Percentiles rank a stretch among this genome's conserved stretches.
Evolutionary conservation across 2,329 filamentous ascomycete species (phyloP).

Genomic region (Neurospora sp.): DNA sequence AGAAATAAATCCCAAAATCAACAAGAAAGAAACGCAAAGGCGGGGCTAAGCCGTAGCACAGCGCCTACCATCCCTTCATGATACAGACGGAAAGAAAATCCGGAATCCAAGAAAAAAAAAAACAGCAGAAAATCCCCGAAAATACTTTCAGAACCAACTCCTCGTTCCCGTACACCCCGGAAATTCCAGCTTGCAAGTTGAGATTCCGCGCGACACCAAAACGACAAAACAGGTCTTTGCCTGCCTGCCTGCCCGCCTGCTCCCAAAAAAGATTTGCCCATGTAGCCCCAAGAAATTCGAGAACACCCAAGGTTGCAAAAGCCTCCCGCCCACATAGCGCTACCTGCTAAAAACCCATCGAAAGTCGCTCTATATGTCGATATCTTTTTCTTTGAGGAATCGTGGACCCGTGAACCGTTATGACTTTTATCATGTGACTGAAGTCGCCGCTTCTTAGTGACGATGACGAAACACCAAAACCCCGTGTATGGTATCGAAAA

Average conservation of each 20-base stretch:
- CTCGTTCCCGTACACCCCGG: constrained; percentile 19
- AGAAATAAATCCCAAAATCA: constrained; percentile 3
- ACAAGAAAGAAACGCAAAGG: background rate
- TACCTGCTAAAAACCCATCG: constrained; percentile 20
- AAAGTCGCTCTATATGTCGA: constrained; percentile 41
- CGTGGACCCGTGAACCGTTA: constrained; percentile 37
- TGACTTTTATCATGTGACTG: constrained; percentile 31
- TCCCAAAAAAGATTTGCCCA: constrained; percentile 20
- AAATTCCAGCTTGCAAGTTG: constrained; percentile 11
- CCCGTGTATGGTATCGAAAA: constrained; percentile 22
- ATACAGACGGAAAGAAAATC: constrained; percentile 7
- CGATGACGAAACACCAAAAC: constrained; percentile 18
- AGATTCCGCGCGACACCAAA: constrained; percentile 21
- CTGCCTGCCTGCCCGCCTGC: constrained; percentile 18
- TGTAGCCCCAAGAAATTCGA: constrained; percentile 18
- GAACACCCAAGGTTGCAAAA: constrained; percentile 15
- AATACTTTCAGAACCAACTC: constrained; percentile 24
- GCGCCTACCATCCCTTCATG: constrained; percentile 8
- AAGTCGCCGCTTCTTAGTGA: constrained; percentile 27
- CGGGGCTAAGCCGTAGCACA: background rate
- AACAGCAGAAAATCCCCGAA: constrained; percentile 7
- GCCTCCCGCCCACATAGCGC: constrained; percentile 3
- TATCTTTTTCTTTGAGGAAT: constrained; percentile 37
- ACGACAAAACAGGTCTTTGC: constrained; percentile 15
- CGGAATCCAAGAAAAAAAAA: constrained; percentile 10